These are phyloP conservation scores for Colletotrichum agaves DNA, from an alignment of 2,329 filamentous ascomycete genomes.

Conservation along the genomic window DNA sequence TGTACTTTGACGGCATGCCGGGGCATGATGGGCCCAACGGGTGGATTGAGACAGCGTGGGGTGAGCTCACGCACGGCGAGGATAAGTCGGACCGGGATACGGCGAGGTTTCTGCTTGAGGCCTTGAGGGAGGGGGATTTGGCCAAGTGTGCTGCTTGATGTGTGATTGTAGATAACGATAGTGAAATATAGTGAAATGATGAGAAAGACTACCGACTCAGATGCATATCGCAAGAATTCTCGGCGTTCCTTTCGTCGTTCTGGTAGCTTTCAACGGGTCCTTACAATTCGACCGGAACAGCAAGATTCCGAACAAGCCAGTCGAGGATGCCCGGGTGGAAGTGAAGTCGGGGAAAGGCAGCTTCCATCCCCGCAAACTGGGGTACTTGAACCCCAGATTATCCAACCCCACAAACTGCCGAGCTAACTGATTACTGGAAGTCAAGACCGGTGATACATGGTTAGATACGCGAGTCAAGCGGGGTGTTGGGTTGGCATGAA, in stretches of 20 bases:
- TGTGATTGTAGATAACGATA: neutral
- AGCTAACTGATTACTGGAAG: neutral
- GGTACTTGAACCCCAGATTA: neutral
- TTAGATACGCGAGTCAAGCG: neutral
- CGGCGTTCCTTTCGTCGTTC: too few relatives aligned
- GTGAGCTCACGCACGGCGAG: conserved; percentile 42
- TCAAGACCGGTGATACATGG: neutral
- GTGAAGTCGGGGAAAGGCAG: neutral
- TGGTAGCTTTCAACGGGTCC: too few relatives aligned
- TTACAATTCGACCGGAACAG: too few relatives aligned
- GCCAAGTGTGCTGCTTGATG: conserved; percentile 37
- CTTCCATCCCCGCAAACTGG: neutral
- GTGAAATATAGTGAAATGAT: too few relatives aligned
- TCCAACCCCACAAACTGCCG: neutral
- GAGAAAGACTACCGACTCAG: neutral
- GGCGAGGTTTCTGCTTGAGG: conserved; percentile 51
- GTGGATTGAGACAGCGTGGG: conserved; percentile 53
- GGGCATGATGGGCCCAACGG: conserved; percentile 44
- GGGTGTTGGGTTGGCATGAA: neutral
- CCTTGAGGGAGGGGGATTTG: conserved; percentile 46
- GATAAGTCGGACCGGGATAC: conserved; percentile 50
- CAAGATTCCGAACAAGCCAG: neutral
- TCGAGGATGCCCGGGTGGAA: neutral
- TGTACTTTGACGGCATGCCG: conserved; percentile 45
- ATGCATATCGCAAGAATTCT: neutral